phyloP scores from a whole-genome alignment of 164 flowering plant genomes.

The Nymphaea thermarum region DNA sequence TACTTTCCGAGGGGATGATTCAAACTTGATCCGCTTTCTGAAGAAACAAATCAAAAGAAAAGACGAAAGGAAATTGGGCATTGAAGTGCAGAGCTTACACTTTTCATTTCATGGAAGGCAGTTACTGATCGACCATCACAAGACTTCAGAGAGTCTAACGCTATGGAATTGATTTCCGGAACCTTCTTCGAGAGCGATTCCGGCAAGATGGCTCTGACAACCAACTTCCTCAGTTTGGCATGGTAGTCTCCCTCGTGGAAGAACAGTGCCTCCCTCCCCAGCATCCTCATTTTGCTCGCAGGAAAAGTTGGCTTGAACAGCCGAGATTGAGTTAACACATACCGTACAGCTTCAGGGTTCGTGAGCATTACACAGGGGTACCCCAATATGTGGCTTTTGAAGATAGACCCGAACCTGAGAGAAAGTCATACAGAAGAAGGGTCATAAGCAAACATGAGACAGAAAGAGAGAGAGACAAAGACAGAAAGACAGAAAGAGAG shows the following conservation, averaged over 20 bases:
- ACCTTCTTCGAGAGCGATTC: constrained; percentile 43
- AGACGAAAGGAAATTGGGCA: background rate
- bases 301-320: constrained; percentile 95
- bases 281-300: constrained; percentile 89
- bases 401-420: constrained; percentile 63
- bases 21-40: no score
- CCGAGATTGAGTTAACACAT: constrained; percentile 55
- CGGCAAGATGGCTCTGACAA: constrained; percentile 74
- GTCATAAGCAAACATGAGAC: background rate
- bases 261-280: constrained; percentile 83
- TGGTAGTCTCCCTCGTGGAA: constrained; percentile 93
- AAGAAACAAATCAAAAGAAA: no score
- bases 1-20: no score
- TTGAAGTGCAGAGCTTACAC: constrained; percentile 24
- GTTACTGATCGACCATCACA: constrained; percentile 50
- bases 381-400: constrained; percentile 88
- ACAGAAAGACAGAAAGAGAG: background rate
- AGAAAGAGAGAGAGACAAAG: background rate
- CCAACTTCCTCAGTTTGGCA: constrained; percentile 59
- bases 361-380: constrained; percentile 93
- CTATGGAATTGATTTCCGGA: constrained; percentile 47
- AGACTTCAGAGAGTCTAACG: constrained; percentile 36
- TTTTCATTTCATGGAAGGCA: constrained; percentile 92
- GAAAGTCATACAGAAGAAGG: background rate
- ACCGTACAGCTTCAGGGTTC: constrained; percentile 81